These are phyloP conservation scores for Nakazawaea siamensis DNA, from an alignment of 805 yeast genomes.

Conservation along the genomic window DNA sequence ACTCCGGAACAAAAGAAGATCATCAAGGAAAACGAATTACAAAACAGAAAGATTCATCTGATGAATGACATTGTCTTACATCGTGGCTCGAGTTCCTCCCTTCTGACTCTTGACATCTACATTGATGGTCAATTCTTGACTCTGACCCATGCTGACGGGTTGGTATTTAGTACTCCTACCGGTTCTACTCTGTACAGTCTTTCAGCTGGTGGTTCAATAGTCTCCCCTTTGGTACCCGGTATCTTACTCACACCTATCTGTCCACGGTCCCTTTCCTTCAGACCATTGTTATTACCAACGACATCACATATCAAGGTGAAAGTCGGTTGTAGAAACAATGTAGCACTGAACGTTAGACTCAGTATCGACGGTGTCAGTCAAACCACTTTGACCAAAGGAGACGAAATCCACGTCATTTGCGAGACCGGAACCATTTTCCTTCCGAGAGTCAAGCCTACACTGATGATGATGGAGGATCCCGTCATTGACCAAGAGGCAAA, in stretches of 20 bases:
- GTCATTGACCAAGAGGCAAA: neutral
- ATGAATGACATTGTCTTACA: constrained; percentile 90
- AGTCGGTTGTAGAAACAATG: constrained; percentile 39
- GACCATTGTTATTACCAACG: constrained; percentile 80
- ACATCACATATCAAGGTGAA: constrained; percentile 64
- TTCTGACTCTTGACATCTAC: constrained; percentile 75
- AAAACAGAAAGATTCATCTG: constrained; percentile 49
- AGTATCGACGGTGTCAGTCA: constrained; percentile 83
- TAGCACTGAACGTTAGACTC: constrained; percentile 42
- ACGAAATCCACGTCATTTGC: constrained; percentile 65
- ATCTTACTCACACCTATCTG: constrained; percentile 84
- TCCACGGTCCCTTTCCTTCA: constrained; percentile 82
- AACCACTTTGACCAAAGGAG: constrained; percentile 61
- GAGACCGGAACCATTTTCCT: constrained; percentile 55
- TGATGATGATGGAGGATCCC: constrained; percentile 9
- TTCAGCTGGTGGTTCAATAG: constrained; percentile 87
- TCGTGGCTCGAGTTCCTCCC: constrained; percentile 81
- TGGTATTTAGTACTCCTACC: constrained; percentile 81
- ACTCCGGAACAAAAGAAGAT: constrained; percentile 9
- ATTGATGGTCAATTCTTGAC: constrained; percentile 82
- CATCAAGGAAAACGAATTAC: constrained; percentile 5
- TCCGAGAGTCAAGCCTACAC: constrained; percentile 42
- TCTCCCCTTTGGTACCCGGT: constrained; percentile 81
- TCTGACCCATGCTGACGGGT: constrained; percentile 88
- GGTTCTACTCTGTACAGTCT: constrained; percentile 93